Evolutionary conservation across 805 yeast species (phyloP), one percentile per base, ranked within the genome.

Genomic region (Candida silvicultrix): DNA sequence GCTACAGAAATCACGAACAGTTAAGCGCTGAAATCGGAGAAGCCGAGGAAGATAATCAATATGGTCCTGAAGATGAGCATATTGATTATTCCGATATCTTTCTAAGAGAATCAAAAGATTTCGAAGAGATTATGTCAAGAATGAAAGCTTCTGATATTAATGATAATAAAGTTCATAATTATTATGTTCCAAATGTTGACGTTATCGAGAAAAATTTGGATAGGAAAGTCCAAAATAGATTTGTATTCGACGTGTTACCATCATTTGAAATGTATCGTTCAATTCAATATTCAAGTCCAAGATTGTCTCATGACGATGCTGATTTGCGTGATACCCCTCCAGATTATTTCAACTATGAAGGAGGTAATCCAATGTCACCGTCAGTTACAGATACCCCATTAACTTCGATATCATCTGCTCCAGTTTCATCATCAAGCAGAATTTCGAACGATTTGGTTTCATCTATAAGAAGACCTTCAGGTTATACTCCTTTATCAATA

Each of bases 191-290:
- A 34, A 25, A 35, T 3, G 18, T 37, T 16, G 15, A 31, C 4
- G 12, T 28, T 10, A 28, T 28, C 6, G 42, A 35, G 2, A 45
- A 45, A 5, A 41, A 32, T 14, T 38, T 43, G 21, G 40, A 40
- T 11, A 45, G 44, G 22, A 48, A 51, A 8, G 53, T 48, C 10
- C 38, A 18, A 14, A 35, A 35, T 11, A 35, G 22, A 18, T 39
- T 51, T 7, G 47, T 65, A 12, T 67, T 78, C 43, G 87, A 82
- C 53, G 75, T 82, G 2, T 59, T 83, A 32, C 89, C 88, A 0
- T 80, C 87, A 0, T 83, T 81, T 55, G 85, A 81, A 50, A 78
- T 83, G 81, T 81, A 79, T 55, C 80, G 78, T 53, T 73, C 67
- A 1, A 43, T 69, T 38, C 70, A 68, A 43, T 56, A 64, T 41